These are phyloP conservation scores for Dothiorella sarmentorum DNA, from an alignment of 2,329 filamentous ascomycete genomes.

Conservation along the genomic window DNA sequence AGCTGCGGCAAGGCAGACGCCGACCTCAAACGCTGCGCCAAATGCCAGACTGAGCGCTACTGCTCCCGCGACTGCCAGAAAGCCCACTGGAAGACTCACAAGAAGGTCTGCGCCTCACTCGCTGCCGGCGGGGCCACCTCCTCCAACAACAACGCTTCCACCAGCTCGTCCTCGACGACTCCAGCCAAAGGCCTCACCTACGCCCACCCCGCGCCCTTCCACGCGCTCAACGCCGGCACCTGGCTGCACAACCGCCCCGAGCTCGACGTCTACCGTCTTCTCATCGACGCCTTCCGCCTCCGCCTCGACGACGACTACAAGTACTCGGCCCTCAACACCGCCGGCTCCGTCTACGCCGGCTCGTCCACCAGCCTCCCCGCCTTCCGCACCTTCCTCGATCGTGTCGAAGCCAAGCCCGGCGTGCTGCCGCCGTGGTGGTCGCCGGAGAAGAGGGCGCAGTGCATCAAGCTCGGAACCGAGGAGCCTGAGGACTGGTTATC, in stretches of 20 bases:
- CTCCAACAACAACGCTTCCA: slow-evolving; percentile 11
- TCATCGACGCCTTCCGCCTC: slow-evolving; percentile 29
- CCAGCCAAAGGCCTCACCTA: slow-evolving; percentile 21
- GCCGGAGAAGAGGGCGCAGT: slow-evolving; percentile 23
- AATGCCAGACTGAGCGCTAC: slow-evolving; percentile 31
- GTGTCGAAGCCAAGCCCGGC: slow-evolving; percentile 4
- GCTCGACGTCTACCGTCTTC: slow-evolving; percentile 22
- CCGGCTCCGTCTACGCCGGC: slow-evolving; percentile 25
- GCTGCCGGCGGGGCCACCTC: neutral
- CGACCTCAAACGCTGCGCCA: slow-evolving; percentile 28
- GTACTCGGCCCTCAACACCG: neutral
- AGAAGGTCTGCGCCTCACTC: slow-evolving; percentile 27
- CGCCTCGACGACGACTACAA: slow-evolving; percentile 26
- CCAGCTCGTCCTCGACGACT: neutral
- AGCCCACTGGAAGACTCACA: slow-evolving; percentile 33
- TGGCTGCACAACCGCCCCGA: slow-evolving; percentile 28
- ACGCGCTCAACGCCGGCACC: slow-evolving; percentile 22
- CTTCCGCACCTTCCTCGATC: slow-evolving; percentile 25
- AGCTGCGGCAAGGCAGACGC: slow-evolving; percentile 26
- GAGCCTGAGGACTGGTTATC: slow-evolving; percentile 20
- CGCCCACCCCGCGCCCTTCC: slow-evolving; percentile 27
- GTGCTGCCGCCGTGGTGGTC: slow-evolving; percentile 29
- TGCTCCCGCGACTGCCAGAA: slow-evolving; percentile 35
- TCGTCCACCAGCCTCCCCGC: slow-evolving; percentile 20
- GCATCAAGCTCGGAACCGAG: slow-evolving; percentile 23